Conservation (phyloP, 768 basidiomycete species). For the Pleurotus pulmonarius region DNA sequence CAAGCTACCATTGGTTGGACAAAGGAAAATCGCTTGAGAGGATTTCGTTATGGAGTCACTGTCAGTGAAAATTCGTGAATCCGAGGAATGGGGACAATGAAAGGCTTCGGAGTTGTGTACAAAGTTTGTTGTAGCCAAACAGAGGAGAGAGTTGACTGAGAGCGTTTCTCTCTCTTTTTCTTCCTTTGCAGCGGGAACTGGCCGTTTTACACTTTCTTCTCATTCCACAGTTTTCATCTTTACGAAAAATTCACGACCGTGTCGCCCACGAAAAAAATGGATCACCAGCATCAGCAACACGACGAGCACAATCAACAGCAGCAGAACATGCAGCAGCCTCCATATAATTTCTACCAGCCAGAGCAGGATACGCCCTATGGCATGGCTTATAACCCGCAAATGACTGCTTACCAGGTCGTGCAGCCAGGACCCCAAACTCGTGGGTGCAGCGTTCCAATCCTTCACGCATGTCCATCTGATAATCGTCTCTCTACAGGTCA, state of each 20-base stretch:
- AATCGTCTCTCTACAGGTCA: conserved; percentile 56
- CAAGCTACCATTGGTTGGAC: too few relatives aligned
- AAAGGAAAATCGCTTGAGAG: too few relatives aligned
- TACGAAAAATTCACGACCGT: conserved; percentile 1
- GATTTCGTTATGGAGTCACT: too few relatives aligned
- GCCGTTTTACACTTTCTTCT: background rate
- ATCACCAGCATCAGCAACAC: conserved; percentile 40
- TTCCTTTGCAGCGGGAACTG: conserved; percentile 3
- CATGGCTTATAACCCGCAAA: conserved; percentile 51
- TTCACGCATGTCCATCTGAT: conserved; percentile 60
- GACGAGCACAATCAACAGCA: conserved; percentile 39
- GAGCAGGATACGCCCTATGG: conserved; percentile 56
- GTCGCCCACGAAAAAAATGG: conserved; percentile 30
- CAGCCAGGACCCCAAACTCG: conserved; percentile 60
- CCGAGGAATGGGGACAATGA: background rate
- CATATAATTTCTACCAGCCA: conserved; percentile 49
- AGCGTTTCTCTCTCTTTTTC: background rate
- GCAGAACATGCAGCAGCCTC: conserved; percentile 28
- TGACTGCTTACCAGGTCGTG: conserved; percentile 56
- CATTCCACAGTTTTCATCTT: conserved; percentile 1
- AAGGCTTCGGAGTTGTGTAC: background rate
- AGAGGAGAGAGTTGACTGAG: background rate
- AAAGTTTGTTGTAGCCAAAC: conserved; percentile 6
- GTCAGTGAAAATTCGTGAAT: too few relatives aligned
- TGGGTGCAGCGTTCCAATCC: conserved; percentile 51